Base-by-base conservation (phyloP, 2,329 filamentous ascomycete genomes). In the Emmonsia crescens region DNA sequence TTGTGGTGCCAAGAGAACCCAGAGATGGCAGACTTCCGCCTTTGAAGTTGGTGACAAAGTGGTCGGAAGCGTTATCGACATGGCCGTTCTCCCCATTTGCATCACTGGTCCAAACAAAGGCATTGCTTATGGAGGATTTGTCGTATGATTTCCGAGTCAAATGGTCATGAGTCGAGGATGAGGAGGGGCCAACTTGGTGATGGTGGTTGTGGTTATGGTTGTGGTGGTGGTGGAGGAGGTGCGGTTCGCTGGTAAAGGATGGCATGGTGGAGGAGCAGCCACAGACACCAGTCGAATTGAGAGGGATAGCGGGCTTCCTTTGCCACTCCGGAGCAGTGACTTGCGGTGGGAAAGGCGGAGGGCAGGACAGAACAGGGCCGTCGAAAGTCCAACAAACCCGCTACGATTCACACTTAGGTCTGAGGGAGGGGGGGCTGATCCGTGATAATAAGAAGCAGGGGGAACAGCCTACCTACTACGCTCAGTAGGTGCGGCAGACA, bases 1-100 rank as follows among this genome's bases (percentile, higher is more conserved):
- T 79, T 66, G 81, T 83, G 71, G 86, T 85, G 67, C 82, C 80
- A 70, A 84, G 70, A 44, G 83, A 80, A 73, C 79, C 31, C 16
- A 55, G 33, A 83, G 76, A 86, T 82, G 64, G 62, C 33, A 65
- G 60, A 74, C 81, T 86, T 69, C 83, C 81, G 73, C 77, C 75
- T 69, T 75, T 77, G 42, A 74, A 61, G 36, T 71, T 70, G 57
- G 73, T 72, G 65, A 74, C 63, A 63, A 76, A 68, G 61, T 73
- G 75, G 64, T 78, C 75, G 64, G 73, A 72, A 60, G 73, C 69
- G 46, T 72, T 62, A 59, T 78, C 75, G 59, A 74, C 65, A 60
- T 74, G 70, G 59, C 69, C 74, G n/a, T 71, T 67, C 64, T 78
- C 77, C 61, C 74, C 73, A 70, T 77, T 77, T 56, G 73, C 71